Percentiles rank a stretch among this genome's conserved stretches.
phyloP scores from a whole-genome alignment of 2,329 filamentous ascomycete species.

The Exophiala viscosa region DNA sequence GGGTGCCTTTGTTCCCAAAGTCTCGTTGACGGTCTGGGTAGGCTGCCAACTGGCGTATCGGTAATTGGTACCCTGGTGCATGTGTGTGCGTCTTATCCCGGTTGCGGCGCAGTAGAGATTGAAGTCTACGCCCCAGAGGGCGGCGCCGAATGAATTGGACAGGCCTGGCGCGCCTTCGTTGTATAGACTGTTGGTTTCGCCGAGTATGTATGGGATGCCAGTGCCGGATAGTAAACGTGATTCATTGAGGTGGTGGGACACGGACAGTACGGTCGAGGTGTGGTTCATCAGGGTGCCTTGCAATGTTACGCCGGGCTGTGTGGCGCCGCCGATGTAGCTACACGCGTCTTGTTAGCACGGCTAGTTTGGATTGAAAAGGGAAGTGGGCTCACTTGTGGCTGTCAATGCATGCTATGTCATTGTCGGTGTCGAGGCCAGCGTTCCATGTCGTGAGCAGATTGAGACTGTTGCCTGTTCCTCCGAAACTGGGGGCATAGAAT shows the following conservation, averaged over 20 bases:
- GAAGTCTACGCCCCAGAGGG: conserved; percentile 63
- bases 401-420: conserved; percentile 52
- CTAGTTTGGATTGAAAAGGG: neutral
- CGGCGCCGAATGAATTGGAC: conserved; percentile 63
- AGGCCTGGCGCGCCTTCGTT: conserved; percentile 60
- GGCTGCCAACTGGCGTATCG: conserved; percentile 62
- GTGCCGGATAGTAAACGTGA: conserved; percentile 41
- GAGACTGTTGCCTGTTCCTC: conserved; percentile 50
- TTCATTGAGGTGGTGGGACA: conserved; percentile 51
- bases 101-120: conserved; percentile 55
- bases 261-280: conserved; percentile 48
- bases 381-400: conserved; percentile 54
- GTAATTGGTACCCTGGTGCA: conserved; percentile 64
- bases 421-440: conserved; percentile 51
- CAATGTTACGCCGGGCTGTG: conserved; percentile 58
- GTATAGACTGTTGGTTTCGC: conserved; percentile 61
- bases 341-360: too few species aligned
- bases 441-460: conserved; percentile 51
- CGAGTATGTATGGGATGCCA: conserved; percentile 53
- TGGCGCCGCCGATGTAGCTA: conserved; percentile 61
- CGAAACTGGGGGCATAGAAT: conserved; percentile 59
- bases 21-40: conserved; percentile 35
- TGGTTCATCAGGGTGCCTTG: conserved; percentile 63
- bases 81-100: conserved; percentile 56
- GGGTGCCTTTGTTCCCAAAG: conserved; percentile 57